These are phyloP conservation scores for Clonostachys rhizophaga DNA, from an alignment of 2,329 filamentous ascomycete genomes.

Conservation along the genomic window DNA sequence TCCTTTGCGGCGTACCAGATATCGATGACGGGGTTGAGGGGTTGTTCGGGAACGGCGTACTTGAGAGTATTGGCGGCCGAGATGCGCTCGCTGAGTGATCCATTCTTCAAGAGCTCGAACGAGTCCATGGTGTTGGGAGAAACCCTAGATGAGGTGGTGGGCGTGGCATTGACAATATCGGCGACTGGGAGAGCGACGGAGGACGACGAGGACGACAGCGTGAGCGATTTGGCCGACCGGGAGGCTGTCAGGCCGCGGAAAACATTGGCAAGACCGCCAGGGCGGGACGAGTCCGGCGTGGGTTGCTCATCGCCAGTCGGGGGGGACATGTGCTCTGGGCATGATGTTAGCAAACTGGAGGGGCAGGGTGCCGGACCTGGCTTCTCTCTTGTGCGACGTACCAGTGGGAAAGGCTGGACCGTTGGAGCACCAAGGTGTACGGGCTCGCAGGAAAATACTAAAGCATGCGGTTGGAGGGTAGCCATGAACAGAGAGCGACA, in stretches of 20 bases:
- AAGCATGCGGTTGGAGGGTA: too few relatives aligned
- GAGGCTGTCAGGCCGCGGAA: slow-evolving; percentile 57
- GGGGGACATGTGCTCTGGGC: slow-evolving; percentile 53
- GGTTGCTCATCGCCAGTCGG: slow-evolving; percentile 51
- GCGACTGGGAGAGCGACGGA: slow-evolving; percentile 30
- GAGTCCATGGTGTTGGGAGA: slow-evolving; percentile 48
- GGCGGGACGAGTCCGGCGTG: slow-evolving; percentile 49
- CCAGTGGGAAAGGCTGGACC: background rate
- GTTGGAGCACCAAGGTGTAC: background rate
- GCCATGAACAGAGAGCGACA: too few relatives aligned
- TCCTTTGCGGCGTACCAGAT: slow-evolving; percentile 66
- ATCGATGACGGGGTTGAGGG: slow-evolving; percentile 52
- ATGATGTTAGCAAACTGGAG: too few relatives aligned
- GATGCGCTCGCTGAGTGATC: slow-evolving; percentile 46
- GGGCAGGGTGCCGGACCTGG: too few relatives aligned
- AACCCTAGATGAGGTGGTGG: slow-evolving; percentile 28
- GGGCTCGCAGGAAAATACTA: background rate
- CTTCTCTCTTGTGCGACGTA: too few relatives aligned
- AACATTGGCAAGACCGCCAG: slow-evolving; percentile 56
- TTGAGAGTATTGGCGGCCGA: slow-evolving; percentile 54
- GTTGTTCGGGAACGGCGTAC: slow-evolving; percentile 51
- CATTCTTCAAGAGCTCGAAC: slow-evolving; percentile 49
- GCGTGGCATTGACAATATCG: slow-evolving; percentile 37
- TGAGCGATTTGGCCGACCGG: slow-evolving; percentile 47
- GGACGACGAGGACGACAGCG: slow-evolving; percentile 31